Base-by-base conservation (phyloP, 345 rosid species). In the Ceriops decandra region DNA sequence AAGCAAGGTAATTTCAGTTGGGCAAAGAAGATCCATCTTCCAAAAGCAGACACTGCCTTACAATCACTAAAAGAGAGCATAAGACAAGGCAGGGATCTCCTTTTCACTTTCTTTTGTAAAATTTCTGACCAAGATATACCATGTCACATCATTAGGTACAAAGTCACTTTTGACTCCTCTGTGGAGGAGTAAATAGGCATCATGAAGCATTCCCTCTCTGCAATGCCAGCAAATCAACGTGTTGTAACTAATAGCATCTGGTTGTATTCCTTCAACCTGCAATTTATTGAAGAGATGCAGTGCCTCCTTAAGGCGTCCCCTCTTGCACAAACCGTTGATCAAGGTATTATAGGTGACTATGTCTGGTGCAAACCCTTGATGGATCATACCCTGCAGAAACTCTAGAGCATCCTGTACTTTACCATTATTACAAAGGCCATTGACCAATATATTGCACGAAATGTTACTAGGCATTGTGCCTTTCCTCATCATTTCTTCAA, bases 331-430 rank as follows among this genome's bases (percentile, higher is more conserved):
- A 70, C 98, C 96, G 66, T 93, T 87, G 22, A 93, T 86, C 60
- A 93, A 74, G 77, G 84, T 90, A 71, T 93, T 93, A 76, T 85
- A 90, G 46, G 91, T 89, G 62, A 87, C 90, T 65, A 93, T 82
- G 63, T 90, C 97, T 16, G 96, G 97, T 6, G 83, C 81, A 58
- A 87, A 69, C 52, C 96, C 96, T 76, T 79, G 82, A 58, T 75
- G 81, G 77, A 93, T 82, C 92, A 87, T 87, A 76, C 90, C 90
- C 79, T 80, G 84, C 17, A 87, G 71, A 70, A 90, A 81, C 71
- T 89, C 88, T 15, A 87, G 79, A 1, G 93, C 98, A 58, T 73
- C 83, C 51, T 85, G 78, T 72, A 87, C 83, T 81, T 77, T 85
- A 46, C 93, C 88, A 67, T 73, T 71, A 73, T 67, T 77, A 63